phyloP scores from a whole-genome alignment of 1,284 basidiomycete species.

The Marasmius oreades region DNA sequence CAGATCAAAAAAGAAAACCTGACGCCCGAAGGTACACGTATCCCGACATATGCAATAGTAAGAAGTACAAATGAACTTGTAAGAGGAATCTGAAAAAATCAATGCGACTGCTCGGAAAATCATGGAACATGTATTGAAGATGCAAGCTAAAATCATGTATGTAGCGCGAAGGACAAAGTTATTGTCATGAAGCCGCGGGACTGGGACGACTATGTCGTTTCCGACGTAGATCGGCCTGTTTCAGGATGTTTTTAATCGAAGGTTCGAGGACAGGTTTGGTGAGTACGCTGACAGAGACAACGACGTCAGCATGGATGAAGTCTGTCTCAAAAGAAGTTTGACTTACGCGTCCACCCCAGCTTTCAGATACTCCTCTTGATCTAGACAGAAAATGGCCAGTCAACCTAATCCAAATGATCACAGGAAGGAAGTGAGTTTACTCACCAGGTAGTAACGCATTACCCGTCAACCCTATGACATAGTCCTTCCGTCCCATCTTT shows the following conservation, averaged over 20 bases:
- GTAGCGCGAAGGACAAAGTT: not conserved
- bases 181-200: not conserved
- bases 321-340: not conserved
- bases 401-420: not conserved
- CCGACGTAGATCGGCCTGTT: conserved; percentile 32
- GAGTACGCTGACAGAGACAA: conserved; percentile 29
- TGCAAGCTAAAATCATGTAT: not conserved
- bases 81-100: not conserved
- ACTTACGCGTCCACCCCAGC: conserved; percentile 63
- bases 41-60: not conserved
- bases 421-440: not conserved
- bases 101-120: not conserved
- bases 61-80: not conserved
- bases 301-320: not conserved
- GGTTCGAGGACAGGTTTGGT: conserved; percentile 50
- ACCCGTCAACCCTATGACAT: conserved; percentile 62
- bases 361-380: conserved; percentile 49
- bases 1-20: not conserved
- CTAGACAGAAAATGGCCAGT: not conserved
- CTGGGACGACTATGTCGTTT: conserved; percentile 7
- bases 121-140: not conserved
- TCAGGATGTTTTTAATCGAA: conserved; percentile 37
- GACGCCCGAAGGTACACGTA: not conserved
- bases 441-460: conserved; percentile 57
- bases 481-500: conserved; percentile 50